Evolutionary conservation across 192 early-diverging fungal genomes (phyloP).

Genomic region (Backusella luteola): DNA sequence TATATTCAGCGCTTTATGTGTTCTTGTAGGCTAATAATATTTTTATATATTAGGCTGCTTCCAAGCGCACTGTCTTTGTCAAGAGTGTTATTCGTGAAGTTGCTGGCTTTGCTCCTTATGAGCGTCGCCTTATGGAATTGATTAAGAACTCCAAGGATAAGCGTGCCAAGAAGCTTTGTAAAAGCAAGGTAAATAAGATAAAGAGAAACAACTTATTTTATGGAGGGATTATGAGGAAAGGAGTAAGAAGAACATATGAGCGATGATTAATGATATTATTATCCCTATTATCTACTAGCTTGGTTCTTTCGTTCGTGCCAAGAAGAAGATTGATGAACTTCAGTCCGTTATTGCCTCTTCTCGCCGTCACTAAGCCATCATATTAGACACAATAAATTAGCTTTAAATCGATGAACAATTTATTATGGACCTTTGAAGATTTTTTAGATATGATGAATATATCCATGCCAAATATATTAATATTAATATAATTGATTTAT

Average conservation of each 20-base stretch:
- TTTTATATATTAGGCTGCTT: conserved; percentile 11
- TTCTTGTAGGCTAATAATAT: not conserved
- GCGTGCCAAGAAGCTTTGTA: conserved; percentile 60
- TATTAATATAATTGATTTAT: not conserved
- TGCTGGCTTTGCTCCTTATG: conserved; percentile 95
- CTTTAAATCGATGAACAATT: not conserved
- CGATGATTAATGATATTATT: not conserved
- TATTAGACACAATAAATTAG: not conserved
- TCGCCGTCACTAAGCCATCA: conserved; percentile 1
- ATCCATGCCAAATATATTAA: not conserved
- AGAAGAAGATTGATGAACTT: conserved; percentile 8
- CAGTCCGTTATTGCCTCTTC: not conserved
- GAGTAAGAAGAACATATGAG: not conserved
- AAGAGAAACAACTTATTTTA: not conserved
- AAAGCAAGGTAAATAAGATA: conserved; percentile 1
- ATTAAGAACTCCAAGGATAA: conserved; percentile 99
- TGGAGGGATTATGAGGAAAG: not conserved
- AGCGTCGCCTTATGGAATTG: conserved; percentile 99
- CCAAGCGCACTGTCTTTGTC: conserved; percentile 87
- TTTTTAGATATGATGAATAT: not conserved
- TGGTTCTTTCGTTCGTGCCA: not conserved
- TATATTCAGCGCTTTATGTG: not conserved
- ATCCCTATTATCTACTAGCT: not conserved
- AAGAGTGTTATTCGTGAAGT: conserved; percentile 95
- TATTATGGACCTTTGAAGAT: not conserved